A percentile compares a stretch with the other conserved stretches of the same genome.
Evolutionary conservation across 228 moss, liverwort and hornwort genomes (phyloP).

Genomic region (Sphagnum fallax): DNA sequence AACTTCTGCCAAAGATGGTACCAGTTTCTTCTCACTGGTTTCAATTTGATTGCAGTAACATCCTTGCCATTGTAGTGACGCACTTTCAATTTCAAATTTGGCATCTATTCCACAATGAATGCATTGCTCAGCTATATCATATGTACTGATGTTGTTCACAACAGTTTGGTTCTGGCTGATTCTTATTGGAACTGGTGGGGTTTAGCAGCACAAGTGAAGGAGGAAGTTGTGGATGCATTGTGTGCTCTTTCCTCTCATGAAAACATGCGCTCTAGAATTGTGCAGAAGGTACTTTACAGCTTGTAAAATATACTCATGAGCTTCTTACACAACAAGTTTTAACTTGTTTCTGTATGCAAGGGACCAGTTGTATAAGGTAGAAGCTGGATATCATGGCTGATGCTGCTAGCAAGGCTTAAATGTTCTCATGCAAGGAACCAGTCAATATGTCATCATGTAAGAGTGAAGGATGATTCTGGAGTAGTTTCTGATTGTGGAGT

Average conservation of each 20-base stretch:
- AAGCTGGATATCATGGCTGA: neutral
- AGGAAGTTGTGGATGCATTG: conserved; percentile 52
- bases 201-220: conserved; percentile 26
- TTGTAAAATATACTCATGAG: neutral
- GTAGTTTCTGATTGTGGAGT: conserved; percentile 7
- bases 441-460: neutral
- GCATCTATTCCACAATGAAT: too few relatives aligned
- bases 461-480: neutral
- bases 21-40: neutral
- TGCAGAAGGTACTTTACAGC: conserved; percentile 28
- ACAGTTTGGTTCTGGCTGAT: too few relatives aligned
- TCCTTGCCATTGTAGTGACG: too few relatives aligned
- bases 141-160: too few relatives aligned
- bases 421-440: neutral
- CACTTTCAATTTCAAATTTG: too few relatives aligned
- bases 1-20: conserved; percentile 33
- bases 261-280: conserved; percentile 28
- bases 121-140: too few relatives aligned
- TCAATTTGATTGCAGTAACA: too few relatives aligned
- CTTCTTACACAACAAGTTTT: neutral
- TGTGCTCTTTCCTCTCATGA: conserved; percentile 51
- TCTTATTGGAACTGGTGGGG: too few relatives aligned
- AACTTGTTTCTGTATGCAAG: neutral
- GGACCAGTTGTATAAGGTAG: neutral
- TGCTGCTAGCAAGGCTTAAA: neutral